Conservation (phyloP, 805 yeast species). For the Metschnikowia peoriensis region DNA sequence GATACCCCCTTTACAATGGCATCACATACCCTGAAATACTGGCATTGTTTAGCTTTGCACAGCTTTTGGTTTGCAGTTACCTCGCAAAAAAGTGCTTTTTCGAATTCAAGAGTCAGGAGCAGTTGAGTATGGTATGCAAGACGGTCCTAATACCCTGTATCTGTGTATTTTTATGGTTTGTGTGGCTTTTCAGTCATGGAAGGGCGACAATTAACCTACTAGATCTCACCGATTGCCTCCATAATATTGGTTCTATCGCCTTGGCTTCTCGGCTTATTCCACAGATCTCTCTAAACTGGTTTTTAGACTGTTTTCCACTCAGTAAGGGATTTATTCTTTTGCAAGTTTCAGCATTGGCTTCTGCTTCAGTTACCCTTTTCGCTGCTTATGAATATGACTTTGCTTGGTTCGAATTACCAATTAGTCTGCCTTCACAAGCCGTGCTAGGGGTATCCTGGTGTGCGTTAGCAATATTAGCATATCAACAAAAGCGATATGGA, state of each 20-base stretch:
- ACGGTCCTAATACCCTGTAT: constrained; percentile 3
- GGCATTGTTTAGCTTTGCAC: neutral
- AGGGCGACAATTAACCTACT: constrained; percentile 14
- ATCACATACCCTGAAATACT: neutral
- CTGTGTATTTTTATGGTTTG: neutral
- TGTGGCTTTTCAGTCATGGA: constrained; percentile 3
- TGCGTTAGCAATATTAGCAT: constrained; percentile 1
- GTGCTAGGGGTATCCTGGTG: constrained; percentile 4
- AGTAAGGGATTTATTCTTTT: constrained; percentile 2
- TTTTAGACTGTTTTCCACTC: constrained; percentile 9
- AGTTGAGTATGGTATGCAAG: constrained; percentile 14
- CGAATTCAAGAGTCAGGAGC: constrained; percentile 7
- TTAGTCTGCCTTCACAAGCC: constrained; percentile 8
- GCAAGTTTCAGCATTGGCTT: neutral
- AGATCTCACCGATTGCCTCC: constrained; percentile 16
- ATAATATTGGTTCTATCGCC: constrained; percentile 11
- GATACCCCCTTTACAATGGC: constrained; percentile 14
- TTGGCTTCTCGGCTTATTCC: constrained; percentile 15
- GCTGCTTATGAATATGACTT: neutral
- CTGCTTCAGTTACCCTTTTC: neutral
- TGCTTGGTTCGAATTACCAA: constrained; percentile 10
- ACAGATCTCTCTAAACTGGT: constrained; percentile 18
- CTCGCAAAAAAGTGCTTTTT: constrained; percentile 2
- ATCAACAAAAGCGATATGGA: constrained; percentile 9
- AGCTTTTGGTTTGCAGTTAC: neutral